Evolutionary conservation across 257 asterid genomes (phyloP).

Genomic region (Petunia secreta): DNA sequence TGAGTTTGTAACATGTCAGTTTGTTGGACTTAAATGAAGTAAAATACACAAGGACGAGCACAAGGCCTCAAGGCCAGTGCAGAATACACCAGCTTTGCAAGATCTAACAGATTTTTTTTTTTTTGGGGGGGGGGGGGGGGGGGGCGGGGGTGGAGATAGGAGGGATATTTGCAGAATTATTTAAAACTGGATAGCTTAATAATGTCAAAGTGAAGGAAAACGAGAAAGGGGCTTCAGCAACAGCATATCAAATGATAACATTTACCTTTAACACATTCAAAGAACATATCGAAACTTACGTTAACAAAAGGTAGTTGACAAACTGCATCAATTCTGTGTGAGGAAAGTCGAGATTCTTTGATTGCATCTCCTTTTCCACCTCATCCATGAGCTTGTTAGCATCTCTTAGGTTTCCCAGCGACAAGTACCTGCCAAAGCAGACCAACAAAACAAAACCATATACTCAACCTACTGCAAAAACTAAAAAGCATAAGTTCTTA

Average conservation of each 20-base stretch:
- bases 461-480: neutral
- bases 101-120: neutral
- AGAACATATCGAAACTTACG: constrained; percentile 52
- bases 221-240: neutral
- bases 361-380: constrained; percentile 66
- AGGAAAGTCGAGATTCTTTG: constrained; percentile 64
- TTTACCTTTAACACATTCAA: constrained; percentile 8
- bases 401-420: constrained; percentile 92
- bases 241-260: neutral
- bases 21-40: neutral
- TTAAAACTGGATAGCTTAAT: neutral
- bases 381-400: constrained; percentile 87
- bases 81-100: neutral
- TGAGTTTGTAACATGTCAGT: neutral
- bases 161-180: neutral
- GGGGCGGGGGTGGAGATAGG: neutral
- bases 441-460: constrained; percentile 2
- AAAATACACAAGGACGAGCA: neutral
- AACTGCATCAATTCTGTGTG: constrained; percentile 77
- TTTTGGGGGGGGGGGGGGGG: too few species aligned
- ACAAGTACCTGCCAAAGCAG: constrained; percentile 62
- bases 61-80: neutral
- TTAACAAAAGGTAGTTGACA: constrained; percentile 68
- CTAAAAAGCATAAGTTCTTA: neutral
- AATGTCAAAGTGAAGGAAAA: neutral